phyloP scores from a whole-genome alignment of 768 basidiomycete species.

The Serendipita sp. region DNA sequence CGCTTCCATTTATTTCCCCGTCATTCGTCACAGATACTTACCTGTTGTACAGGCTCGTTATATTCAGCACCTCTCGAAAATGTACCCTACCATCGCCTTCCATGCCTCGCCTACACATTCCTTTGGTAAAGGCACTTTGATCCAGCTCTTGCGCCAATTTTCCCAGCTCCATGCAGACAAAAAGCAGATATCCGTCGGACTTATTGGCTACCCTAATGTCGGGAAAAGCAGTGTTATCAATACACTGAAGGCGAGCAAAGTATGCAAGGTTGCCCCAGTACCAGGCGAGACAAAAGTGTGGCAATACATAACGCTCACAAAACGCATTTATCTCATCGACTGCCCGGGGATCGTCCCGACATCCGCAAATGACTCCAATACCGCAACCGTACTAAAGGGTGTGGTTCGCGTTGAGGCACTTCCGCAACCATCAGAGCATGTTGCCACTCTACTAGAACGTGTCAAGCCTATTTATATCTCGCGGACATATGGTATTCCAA shows the following conservation, averaged over 20 bases:
- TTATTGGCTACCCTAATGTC: conserved; percentile 96
- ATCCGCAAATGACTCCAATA: conserved; percentile 78
- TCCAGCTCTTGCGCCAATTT: conserved; percentile 92
- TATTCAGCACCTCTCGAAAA: conserved; percentile 85
- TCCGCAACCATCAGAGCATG: conserved; percentile 80
- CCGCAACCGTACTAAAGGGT: conserved; percentile 86
- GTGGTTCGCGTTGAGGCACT: conserved; percentile 93
- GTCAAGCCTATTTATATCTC: conserved; percentile 89
- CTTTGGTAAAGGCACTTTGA: conserved; percentile 96
- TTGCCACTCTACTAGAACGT: conserved; percentile 70
- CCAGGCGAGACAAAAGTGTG: conserved; percentile 99
- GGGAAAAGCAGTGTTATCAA: conserved; percentile 97
- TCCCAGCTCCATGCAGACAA: conserved; percentile 94
- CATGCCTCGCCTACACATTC: conserved; percentile 98
- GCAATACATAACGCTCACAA: conserved; percentile 98
- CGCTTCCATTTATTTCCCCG: neutral
- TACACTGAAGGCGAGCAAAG: conserved; percentile 93
- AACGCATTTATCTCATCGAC: conserved; percentile 95
- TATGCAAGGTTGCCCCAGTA: conserved; percentile 89
- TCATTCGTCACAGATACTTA: neutral
- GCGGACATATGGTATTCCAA: conserved; percentile 58
- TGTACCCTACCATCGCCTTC: conserved; percentile 93
- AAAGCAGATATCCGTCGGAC: conserved; percentile 97
- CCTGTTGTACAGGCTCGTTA: conserved; percentile 57
- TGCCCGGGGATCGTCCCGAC: conserved; percentile 97